Evolutionary conservation across 73 alveolate species (phyloP).

Genomic region (Paramecium sexaurelia): DNA sequence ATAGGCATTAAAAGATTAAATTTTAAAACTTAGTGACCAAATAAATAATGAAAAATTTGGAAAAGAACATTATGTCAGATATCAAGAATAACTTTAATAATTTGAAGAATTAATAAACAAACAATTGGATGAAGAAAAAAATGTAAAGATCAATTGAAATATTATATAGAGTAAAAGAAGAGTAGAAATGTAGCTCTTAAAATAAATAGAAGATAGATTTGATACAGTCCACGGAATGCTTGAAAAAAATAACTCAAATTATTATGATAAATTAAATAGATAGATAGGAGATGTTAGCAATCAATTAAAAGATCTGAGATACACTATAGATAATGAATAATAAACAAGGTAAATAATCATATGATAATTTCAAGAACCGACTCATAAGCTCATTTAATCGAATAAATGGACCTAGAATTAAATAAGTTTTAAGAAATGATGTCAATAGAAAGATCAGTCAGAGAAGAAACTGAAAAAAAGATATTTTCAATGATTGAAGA

Average conservation of each 20-base stretch:
- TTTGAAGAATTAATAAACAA: constrained; percentile 20
- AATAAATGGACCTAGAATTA: constrained; percentile 22
- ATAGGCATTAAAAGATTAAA: neutral
- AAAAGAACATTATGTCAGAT: neutral
- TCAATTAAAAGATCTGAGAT: neutral
- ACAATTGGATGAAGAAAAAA: neutral
- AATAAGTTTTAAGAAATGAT: constrained; percentile 74
- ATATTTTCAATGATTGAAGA: constrained; percentile 78
- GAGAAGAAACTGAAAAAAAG: constrained; percentile 74
- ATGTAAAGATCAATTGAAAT: neutral
- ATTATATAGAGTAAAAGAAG: constrained; percentile 16
- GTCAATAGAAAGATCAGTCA: constrained; percentile 62
- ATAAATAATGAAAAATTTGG: constrained; percentile 1
- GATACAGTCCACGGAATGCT: constrained; percentile 30
- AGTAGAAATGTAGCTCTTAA: constrained; percentile 32
- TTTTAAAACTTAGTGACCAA: neutral
- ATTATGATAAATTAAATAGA: constrained; percentile 18
- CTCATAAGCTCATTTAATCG: neutral
- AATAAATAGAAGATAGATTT: constrained; percentile 28
- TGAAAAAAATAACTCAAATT: neutral
- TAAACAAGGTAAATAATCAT: neutral
- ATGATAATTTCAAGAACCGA: neutral
- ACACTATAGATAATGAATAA: constrained; percentile 26
- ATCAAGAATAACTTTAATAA: neutral
- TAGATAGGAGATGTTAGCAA: constrained; percentile 5